Percentiles rank a stretch among this genome's conserved stretches.
Conservation (phyloP, 2,329 filamentous ascomycete species). For the Colletotrichum sp. region DNA sequence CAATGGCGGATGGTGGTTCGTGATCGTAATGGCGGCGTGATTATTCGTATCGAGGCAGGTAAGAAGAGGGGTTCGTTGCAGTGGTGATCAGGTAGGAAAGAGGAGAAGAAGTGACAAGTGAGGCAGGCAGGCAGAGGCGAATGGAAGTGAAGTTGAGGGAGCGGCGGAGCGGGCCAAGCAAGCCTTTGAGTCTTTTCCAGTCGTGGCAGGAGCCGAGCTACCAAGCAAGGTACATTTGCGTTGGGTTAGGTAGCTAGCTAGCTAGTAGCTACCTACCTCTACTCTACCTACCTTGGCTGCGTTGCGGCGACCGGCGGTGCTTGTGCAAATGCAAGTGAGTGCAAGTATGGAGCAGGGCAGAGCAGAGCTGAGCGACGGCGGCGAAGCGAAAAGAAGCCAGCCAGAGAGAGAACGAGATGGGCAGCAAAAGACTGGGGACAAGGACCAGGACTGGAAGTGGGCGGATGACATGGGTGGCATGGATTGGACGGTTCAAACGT, state of each 20-base stretch:
- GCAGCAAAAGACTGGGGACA: conserved; percentile 13
- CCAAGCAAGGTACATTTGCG: neutral
- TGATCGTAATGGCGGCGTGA: neutral
- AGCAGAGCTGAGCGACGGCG: neutral
- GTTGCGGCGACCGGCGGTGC: neutral
- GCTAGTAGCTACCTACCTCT: too few species aligned
- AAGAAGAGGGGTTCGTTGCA: neutral
- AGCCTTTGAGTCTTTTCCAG: conserved; percentile 13
- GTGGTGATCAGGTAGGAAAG: neutral
- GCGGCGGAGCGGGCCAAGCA: neutral
- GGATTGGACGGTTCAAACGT: conserved; percentile 9
- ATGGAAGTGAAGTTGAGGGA: neutral
- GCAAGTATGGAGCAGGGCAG: neutral
- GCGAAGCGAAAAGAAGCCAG: conserved; percentile 9
- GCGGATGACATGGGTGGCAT: conserved; percentile 17
- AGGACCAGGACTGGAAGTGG: conserved; percentile 12
- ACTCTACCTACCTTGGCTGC: neutral
- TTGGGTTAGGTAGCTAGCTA: neutral
- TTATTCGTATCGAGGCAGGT: neutral
- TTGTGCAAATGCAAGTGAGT: neutral
- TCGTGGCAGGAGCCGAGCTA: conserved; percentile 4
- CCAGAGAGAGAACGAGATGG: neutral
- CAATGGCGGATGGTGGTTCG: neutral
- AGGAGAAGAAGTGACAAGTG: neutral
- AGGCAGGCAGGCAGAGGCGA: neutral